Percentiles rank a stretch among this genome's conserved stretches.
Conservation (phyloP, 768 basidiomycete species). For the Rhodotorula graminis region DNA sequence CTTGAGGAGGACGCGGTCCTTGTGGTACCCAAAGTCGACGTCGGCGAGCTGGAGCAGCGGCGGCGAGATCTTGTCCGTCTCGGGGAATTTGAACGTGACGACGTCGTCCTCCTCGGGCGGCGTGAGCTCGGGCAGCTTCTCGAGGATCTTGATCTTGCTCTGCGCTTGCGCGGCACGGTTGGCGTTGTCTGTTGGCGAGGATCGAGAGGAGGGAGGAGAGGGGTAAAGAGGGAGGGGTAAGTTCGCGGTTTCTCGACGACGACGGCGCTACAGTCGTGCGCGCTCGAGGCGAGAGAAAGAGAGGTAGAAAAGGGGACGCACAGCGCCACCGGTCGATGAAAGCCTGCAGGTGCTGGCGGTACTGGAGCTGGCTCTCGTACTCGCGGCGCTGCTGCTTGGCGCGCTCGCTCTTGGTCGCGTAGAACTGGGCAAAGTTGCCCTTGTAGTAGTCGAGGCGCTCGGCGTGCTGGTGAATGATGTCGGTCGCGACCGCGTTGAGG, state of each 20-base stretch:
- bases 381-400: constrained; percentile 78
- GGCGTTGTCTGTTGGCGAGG: constrained; percentile 44
- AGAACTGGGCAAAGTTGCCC: constrained; percentile 98
- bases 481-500: constrained; percentile 92
- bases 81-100: constrained; percentile 94
- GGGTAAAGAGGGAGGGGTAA: background rate
- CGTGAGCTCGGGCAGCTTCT: constrained; percentile 88
- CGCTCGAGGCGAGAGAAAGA: constrained; percentile 10
- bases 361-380: constrained; percentile 93
- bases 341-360: constrained; percentile 89
- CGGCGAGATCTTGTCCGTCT: constrained; percentile 94
- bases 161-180: constrained; percentile 73
- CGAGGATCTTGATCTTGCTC: constrained; percentile 64
- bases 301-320: constrained; percentile 44
- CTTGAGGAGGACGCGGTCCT: constrained; percentile 61
- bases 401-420: constrained; percentile 94
- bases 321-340: constrained; percentile 99
- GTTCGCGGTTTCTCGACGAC: background rate
- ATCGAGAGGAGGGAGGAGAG: no score
- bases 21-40: constrained; percentile 86
- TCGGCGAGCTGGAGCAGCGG: constrained; percentile 88
- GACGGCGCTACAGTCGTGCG: no score
- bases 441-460: constrained; percentile 94
- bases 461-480: constrained; percentile 92
- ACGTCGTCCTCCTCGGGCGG: constrained; percentile 89